Evolutionary conservation across 495 filamentous ascomycete species (phyloP).

Genomic region (Annulohypoxylon nitens): DNA sequence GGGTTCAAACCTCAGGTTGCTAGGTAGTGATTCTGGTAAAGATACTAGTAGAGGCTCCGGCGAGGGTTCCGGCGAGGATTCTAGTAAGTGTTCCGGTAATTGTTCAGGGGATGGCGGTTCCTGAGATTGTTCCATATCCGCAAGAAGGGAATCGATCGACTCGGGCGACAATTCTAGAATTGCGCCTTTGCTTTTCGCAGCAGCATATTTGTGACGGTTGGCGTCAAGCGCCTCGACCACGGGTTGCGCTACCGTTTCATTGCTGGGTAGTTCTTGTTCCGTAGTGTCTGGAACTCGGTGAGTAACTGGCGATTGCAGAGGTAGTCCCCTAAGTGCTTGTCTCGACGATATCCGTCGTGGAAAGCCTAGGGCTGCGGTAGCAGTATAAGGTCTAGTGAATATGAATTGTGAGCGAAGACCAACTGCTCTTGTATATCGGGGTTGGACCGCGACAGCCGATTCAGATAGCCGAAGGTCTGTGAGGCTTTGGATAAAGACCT

Average conservation of each 20-base stretch:
- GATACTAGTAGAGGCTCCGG: no score
- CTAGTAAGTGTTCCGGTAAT: no score
- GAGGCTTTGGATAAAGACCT: constrained; percentile 64
- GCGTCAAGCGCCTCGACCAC: constrained; percentile 1
- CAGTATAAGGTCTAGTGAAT: constrained; percentile 25
- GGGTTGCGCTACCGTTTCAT: constrained; percentile 18
- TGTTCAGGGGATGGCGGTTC: no score
- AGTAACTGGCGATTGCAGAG: neutral
- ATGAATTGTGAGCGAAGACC: constrained; percentile 15
- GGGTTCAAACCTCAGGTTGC: neutral
- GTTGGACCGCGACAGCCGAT: constrained; percentile 24
- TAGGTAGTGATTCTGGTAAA: neutral
- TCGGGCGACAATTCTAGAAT: constrained; percentile 52
- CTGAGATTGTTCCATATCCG: constrained; percentile 16
- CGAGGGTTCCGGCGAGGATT: no score
- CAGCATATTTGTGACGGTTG: constrained; percentile 14
- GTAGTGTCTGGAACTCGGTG: constrained; percentile 3
- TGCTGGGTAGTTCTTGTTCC: neutral
- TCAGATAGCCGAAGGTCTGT: constrained; percentile 56
- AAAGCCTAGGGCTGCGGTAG: constrained; percentile 23
- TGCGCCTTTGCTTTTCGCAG: constrained; percentile 42
- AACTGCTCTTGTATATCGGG: constrained; percentile 14
- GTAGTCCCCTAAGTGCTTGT: neutral
- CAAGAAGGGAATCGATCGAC: constrained; percentile 47
- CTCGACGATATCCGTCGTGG: neutral